These are phyloP conservation scores for Saccharomyces hybrid DNA, from an alignment of 1,139 yeast species.

Conservation along the genomic window DNA sequence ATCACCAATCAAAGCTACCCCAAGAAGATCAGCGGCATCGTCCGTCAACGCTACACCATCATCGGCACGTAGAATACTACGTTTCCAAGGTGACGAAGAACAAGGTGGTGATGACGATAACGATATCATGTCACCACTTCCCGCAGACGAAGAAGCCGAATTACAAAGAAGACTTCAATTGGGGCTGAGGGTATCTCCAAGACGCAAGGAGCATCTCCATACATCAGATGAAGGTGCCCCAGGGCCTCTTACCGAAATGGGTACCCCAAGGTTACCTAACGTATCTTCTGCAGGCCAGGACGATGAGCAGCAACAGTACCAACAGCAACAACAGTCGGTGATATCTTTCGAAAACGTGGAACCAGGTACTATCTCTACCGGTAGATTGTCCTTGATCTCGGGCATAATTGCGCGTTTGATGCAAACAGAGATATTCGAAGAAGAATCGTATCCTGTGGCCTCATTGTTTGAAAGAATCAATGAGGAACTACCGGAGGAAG, in stretches of 20 bases:
- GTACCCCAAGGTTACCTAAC: constrained; percentile 19
- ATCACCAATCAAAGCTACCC: constrained; percentile 21
- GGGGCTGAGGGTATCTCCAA: constrained; percentile 27
- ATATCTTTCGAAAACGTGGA: constrained; percentile 27
- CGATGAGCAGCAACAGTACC: constrained; percentile 11
- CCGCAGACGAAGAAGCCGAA: constrained; percentile 25
- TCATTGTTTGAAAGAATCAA: constrained; percentile 42
- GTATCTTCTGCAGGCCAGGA: constrained; percentile 30
- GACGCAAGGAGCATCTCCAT: constrained; percentile 18
- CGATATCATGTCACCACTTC: constrained; percentile 17
- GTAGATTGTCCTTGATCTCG: constrained; percentile 42
- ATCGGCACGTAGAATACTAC: constrained; percentile 14
- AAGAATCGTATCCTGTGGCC: constrained; percentile 43
- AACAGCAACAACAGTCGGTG: constrained; percentile 16
- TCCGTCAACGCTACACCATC: constrained; percentile 7
- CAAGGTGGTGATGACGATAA: constrained; percentile 17
- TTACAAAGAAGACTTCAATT: constrained; percentile 23
- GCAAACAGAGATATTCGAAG: constrained; percentile 43
- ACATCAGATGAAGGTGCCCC: constrained; percentile 12
- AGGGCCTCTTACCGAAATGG: constrained; percentile 25
- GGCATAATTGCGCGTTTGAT: constrained; percentile 42
- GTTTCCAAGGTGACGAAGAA: constrained; percentile 13
- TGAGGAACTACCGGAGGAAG: constrained; percentile 53
- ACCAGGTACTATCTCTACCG: constrained; percentile 40
- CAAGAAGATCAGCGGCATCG: constrained; percentile 8